Base-by-base conservation (phyloP, 257 asterid genomes). In the Solanum stenotomum region DNA sequence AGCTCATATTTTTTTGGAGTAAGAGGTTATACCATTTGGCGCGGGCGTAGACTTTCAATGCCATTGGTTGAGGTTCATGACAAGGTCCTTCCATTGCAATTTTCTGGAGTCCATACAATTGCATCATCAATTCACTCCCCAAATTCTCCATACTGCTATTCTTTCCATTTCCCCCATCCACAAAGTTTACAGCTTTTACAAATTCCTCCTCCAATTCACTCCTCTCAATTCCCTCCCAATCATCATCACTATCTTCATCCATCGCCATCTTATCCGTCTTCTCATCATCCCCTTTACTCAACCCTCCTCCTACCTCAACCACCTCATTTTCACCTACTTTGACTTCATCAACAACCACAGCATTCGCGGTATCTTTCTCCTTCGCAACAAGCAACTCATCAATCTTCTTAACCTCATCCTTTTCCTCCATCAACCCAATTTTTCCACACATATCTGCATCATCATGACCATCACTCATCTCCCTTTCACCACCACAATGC, bases 141-240 rank as follows among this genome's bases (percentile, higher is more conserved):
- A 94, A 42, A 72, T 89, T 94, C 4, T 84, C 90, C 87, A 90
- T 89, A 87, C 94, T 87, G 89, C 91, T 16, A 72, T 72, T 72
- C 79, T 40, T 86, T 87, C 89, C 91, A 90, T 38, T 91, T 88
- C 70, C 97, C 93, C 83, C 82, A 93, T 91, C 95, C 65, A 95
- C 94, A 88, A 89, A 94, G 77, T 95, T 93, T 34, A 95, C 96
- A 82, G 98, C 99, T 87, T 91, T 94, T 10, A 94, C 94, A 91
- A 96, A 96, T 4, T 84, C 92, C 84, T 93, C 94, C 92, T 96
- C 98, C 92, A 95, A 85, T 86, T 96, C 99, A 90, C 94, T 96
- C 90, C 98, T 93, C 92, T 96, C 99, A 34, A 96, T 91, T 25
- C 98, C 98, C 87, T 96, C 99, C 99, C 99, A 96, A 90, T 95